Conservation (phyloP, 768 basidiomycete genomes). For the Phanerodontia chrysosporium region DNA sequence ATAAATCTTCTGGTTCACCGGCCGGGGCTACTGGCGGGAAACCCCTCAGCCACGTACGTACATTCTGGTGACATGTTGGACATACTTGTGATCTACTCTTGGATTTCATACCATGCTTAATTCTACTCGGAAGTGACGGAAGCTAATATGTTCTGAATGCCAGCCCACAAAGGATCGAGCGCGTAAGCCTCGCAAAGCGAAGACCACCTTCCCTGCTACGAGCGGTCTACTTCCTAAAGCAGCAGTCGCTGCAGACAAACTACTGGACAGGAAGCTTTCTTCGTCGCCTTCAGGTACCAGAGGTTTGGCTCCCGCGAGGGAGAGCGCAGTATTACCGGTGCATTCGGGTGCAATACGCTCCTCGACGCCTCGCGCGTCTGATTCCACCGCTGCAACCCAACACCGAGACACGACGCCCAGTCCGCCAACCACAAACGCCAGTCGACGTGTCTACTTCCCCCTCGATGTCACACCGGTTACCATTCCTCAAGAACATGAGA, state of each 20-base stretch:
- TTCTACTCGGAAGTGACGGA: conserved; percentile 15
- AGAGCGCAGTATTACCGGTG: not conserved
- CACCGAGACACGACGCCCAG: not conserved
- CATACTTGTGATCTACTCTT: conserved; percentile 21
- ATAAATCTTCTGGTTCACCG: conserved; percentile 12
- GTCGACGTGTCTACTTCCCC: conserved; percentile 14
- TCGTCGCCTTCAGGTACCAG: not conserved
- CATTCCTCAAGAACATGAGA: conserved; percentile 12
- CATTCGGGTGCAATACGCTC: not conserved
- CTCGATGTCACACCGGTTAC: not conserved
- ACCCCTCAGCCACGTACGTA: conserved; percentile 85
- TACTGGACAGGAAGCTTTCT: not conserved
- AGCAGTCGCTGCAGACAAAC: not conserved
- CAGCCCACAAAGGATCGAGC: conserved; percentile 76
- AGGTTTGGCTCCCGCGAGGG: not conserved
- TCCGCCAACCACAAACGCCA: conserved; percentile 5
- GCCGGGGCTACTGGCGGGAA: conserved; percentile 31
- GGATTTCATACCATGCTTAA: conserved; percentile 19
- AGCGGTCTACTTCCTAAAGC: not conserved
- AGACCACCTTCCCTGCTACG: conserved; percentile 10
- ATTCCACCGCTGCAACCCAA: not conserved
- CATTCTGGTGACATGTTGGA: conserved; percentile 51
- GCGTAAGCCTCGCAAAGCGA: conserved; percentile 59
- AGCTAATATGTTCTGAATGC: conserved; percentile 17
- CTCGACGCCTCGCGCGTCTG: not conserved